phyloP scores from a whole-genome alignment of 2,329 filamentous ascomycete species.

The Colletotrichum sp. region DNA sequence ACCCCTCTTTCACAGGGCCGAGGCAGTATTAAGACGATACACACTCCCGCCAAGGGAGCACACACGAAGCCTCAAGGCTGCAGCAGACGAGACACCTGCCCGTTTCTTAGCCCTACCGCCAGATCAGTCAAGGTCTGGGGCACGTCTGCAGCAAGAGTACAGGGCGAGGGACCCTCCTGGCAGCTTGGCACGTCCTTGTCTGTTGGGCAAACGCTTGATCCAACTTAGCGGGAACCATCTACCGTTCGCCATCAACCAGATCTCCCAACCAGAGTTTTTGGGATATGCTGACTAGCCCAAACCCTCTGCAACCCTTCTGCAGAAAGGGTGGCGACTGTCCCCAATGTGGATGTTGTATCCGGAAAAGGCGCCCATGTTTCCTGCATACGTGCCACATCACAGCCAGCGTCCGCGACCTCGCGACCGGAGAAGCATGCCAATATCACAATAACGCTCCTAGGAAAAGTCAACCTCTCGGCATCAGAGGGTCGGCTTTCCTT shows the following conservation, averaged over 20 bases:
- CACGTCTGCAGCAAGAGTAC: neutral
- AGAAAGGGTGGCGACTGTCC: neutral
- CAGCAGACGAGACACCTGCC: constrained; percentile 8
- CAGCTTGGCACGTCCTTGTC: neutral
- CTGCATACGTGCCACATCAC: neutral
- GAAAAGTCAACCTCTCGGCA: neutral
- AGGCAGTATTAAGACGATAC: neutral
- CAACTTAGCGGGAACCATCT: neutral
- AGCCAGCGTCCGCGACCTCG: neutral
- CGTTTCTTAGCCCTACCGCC: constrained; percentile 6
- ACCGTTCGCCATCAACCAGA: neutral
- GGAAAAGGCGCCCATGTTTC: neutral
- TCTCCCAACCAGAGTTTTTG: neutral
- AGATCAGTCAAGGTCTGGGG: neutral
- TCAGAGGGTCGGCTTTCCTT: neutral
- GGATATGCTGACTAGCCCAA: neutral
- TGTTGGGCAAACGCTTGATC: neutral
- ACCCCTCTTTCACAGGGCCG: neutral
- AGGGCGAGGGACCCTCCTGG: neutral
- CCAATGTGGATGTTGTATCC: neutral
- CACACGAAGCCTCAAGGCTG: constrained; percentile 6
- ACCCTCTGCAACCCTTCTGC: neutral
- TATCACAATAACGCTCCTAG: neutral
- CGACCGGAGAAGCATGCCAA: neutral
- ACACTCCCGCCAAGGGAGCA: neutral